Conservation (phyloP, 257 asterid genomes). For the Rauvolfia tetraphylla region DNA sequence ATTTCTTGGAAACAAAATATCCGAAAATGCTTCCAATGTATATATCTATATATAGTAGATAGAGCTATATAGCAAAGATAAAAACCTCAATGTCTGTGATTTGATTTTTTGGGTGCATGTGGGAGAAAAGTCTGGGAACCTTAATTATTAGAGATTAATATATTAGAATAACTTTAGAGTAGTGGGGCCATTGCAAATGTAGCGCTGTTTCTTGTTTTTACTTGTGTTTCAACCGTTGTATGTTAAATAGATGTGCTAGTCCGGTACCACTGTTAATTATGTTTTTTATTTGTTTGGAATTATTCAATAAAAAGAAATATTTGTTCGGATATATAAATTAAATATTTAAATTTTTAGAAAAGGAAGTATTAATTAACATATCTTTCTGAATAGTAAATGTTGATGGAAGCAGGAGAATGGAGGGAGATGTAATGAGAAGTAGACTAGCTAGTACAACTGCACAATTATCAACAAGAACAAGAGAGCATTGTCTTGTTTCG, state of each 20-base stretch:
- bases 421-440: not conserved
- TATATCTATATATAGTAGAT: not conserved
- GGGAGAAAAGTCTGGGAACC: not conserved
- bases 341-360: no score
- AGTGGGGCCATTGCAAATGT: not conserved
- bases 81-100: not conserved
- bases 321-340: no score
- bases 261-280: no score
- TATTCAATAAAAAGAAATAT: no score
- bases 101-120: not conserved
- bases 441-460: not conserved
- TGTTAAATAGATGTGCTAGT: no score
- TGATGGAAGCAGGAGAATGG: not conserved
- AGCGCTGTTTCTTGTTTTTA: conserved; percentile 6
- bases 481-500: conserved; percentile 30
- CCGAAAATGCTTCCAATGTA: no score
- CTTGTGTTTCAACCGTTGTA: not conserved
- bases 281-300: no score
- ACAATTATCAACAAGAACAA: conserved; percentile 36
- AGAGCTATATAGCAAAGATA: not conserved
- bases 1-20: no score
- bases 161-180: not conserved
- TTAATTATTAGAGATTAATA: not conserved
- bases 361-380: no score
- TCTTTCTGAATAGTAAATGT: not conserved